Percentiles rank a stretch among this genome's conserved stretches.
These are phyloP conservation scores for Obelidium mucronatum DNA, from an alignment of 192 early-diverging fungal species.

Conservation along the genomic window DNA sequence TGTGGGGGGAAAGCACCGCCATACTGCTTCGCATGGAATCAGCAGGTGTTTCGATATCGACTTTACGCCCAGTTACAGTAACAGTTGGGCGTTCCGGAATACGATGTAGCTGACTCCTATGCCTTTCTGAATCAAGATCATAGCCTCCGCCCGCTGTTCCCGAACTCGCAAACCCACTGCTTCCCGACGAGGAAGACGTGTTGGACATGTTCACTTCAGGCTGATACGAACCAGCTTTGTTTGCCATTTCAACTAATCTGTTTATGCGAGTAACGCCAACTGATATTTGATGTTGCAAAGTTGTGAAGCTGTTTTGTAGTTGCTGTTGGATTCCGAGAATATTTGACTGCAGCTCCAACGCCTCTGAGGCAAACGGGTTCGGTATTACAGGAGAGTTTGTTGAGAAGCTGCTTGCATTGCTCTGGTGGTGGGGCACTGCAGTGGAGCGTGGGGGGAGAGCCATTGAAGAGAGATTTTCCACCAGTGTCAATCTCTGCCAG, in stretches of 20 bases:
- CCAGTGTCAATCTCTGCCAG: no score
- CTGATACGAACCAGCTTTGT: not conserved
- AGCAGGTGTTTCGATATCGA: slow-evolving; percentile 24
- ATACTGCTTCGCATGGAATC: slow-evolving; percentile 15
- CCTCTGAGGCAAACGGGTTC: slow-evolving; percentile 7
- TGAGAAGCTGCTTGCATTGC: no score
- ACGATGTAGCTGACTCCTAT: not conserved
- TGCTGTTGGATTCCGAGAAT: slow-evolving; percentile 13
- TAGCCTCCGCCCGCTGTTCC: no score
- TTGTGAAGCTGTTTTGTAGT: slow-evolving; percentile 2
- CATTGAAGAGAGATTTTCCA: no score
- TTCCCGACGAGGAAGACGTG: slow-evolving; percentile 2
- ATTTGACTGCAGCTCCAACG: slow-evolving; percentile 1
- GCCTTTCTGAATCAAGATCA: not conserved
- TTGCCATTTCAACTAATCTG: not conserved
- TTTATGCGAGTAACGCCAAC: slow-evolving; percentile 13
- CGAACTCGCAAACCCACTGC: no score
- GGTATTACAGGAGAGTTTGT: no score
- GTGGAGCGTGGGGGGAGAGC: no score
- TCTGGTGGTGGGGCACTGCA: no score
- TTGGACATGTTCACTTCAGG: not conserved
- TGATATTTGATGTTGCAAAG: not conserved
- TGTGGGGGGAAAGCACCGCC: slow-evolving; percentile 11
- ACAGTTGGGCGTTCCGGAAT: slow-evolving; percentile 23
- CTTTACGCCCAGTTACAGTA: slow-evolving; percentile 7